phyloP scores from a whole-genome alignment of 371 early-diverging fungal species.

The Lichtheimia ornata region DNA sequence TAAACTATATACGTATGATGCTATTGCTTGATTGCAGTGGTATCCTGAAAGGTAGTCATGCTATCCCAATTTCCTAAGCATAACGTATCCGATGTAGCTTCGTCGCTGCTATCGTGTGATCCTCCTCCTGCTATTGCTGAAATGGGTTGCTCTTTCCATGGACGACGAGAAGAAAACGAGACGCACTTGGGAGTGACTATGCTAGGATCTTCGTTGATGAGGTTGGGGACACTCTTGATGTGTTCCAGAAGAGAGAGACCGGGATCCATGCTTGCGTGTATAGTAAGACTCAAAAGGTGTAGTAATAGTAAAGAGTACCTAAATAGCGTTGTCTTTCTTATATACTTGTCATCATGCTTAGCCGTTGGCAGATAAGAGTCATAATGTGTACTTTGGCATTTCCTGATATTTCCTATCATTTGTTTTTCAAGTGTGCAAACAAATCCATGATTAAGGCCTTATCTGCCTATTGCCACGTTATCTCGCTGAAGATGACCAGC shows the following conservation, averaged over 20 bases:
- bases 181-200: conserved; percentile 44
- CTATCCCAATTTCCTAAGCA: conserved; percentile 7
- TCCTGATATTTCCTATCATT: no score
- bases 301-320: no score
- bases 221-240: conserved; percentile 46
- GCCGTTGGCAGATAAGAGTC: no score
- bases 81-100: background rate
- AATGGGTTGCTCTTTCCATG: conserved; percentile 30
- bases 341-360: no score
- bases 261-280: conserved; percentile 34
- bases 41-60: conserved; percentile 9
- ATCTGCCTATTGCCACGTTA: no score
- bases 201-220: conserved; percentile 46
- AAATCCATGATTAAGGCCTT: no score
- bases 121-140: no score
- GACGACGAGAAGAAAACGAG: conserved; percentile 34
- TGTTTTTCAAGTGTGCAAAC: no score
- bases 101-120: background rate
- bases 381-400: no score
- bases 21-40: background rate
- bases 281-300: no score
- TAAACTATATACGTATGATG: background rate
- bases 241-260: conserved; percentile 42
- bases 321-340: no score
- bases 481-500: no score